Conservation (phyloP, 2,329 filamentous ascomycete genomes). For the Furcasterigmium furcatum region DNA sequence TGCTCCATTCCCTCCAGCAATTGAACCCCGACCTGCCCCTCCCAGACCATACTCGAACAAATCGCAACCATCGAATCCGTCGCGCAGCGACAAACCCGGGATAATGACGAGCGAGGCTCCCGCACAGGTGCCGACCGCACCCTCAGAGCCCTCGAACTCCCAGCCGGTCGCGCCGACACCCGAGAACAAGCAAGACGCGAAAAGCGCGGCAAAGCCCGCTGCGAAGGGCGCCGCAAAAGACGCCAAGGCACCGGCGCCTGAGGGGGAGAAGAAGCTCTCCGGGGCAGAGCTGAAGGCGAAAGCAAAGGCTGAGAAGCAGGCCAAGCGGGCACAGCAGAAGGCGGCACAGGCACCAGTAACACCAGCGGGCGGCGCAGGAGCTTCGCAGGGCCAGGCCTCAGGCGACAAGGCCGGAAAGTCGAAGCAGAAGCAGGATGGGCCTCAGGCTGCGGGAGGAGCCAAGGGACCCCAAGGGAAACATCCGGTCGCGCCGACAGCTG, state of each 20-base stretch:
- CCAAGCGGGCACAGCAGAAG: conserved; percentile 72
- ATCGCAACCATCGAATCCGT: not conserved
- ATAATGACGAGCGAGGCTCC: conserved; percentile 10
- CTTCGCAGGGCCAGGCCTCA: conserved; percentile 20
- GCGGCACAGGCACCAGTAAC: conserved; percentile 43
- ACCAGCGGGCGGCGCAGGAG: conserved; percentile 32
- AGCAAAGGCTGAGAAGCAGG: conserved; percentile 88
- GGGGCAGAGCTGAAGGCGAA: conserved; percentile 83
- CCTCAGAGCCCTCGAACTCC: conserved; percentile 2
- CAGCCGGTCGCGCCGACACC: conserved; percentile 2
- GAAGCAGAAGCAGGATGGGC: conserved; percentile 43
- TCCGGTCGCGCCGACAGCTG: conserved; percentile 29
- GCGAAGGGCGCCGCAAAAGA: conserved; percentile 6
- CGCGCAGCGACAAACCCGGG: not conserved
- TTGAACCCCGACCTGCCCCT: no score
- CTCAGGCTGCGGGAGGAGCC: conserved; percentile 20
- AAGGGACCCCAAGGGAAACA: conserved; percentile 29
- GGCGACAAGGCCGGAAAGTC: conserved; percentile 38
- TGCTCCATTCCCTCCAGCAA: no score
- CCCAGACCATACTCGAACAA: not conserved
- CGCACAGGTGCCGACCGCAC: not conserved
- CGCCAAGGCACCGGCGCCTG: conserved; percentile 6
- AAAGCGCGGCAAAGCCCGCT: conserved; percentile 1
- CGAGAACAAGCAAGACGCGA: conserved; percentile 4
- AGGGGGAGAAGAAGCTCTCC: conserved; percentile 56